Evolutionary conservation across 2,329 filamentous ascomycete genomes (phyloP), one percentile per base, ranked within the genome.

Genomic region (Sodiomyces alkalinus): DNA sequence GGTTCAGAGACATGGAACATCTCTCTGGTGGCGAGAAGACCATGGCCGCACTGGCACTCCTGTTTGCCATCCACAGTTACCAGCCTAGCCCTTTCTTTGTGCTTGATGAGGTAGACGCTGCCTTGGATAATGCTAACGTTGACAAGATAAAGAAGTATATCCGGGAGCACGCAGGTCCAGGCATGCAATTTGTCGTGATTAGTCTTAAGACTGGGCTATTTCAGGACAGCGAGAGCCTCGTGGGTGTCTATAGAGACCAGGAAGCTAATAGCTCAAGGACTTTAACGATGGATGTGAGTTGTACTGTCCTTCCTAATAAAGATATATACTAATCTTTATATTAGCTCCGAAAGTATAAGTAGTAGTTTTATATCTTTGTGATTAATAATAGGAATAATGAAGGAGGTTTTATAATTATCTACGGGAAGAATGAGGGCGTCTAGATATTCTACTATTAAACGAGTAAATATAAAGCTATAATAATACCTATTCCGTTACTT

Each of bases 141-240:
- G 78, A 83, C 41, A 85, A 92, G 49, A 86, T 98, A 53, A 90
- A 87, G 39, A 90, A 90, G 52, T 98, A 98, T 47, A 92, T 98
- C 36, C 73, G 79, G 20, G 83, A 92, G 46, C 86, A 98, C 53
- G 81, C 86, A 1, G 82, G 83, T 1, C 90, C 90, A 2, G 92
- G 92, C 10, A 96, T 96, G 85, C 90, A 98, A 52, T 98, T 98
- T 43, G 92, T 98, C 35, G 90, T 98, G 40, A 98, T 98, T 52
- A 85, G 76, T 57, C 66, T 98, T 49, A 98, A 98, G 67, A 80
- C 85, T 0, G 86, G 85, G 2, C 62, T 98, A 32, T 98, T 96
- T 59, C 86, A 98, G 56, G 81, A 92, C 52, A 93, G 83, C 47
- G 86, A 98, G 63, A 92, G 85, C 36, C 54, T 98, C 42, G 85